Conservation (phyloP, 768 basidiomycete species). For the Lepiota brunneoincarnata region DNA sequence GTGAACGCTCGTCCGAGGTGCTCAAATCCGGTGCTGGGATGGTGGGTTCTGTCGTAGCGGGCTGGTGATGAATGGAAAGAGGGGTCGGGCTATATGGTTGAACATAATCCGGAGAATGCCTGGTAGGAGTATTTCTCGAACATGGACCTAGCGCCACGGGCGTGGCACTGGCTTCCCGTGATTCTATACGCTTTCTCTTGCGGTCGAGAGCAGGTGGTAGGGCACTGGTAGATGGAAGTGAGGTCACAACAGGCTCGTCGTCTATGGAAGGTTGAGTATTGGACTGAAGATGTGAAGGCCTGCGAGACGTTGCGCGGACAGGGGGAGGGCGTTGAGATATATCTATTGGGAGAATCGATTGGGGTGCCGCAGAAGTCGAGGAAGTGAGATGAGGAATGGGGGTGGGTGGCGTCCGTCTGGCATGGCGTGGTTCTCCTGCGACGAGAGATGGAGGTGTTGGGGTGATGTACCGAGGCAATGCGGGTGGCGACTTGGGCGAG, state of each 20-base stretch:
- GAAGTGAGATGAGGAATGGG: too few relatives aligned
- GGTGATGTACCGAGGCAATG: background rate
- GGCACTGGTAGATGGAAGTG: background rate
- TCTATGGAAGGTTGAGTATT: background rate
- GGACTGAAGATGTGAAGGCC: background rate
- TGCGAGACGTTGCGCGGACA: too few relatives aligned
- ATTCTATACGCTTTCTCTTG: conserved; percentile 1
- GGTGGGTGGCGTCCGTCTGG: background rate
- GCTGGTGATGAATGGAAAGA: background rate
- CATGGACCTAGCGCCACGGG: too few relatives aligned
- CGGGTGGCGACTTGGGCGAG: conserved; percentile 6
- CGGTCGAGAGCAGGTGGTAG: background rate
- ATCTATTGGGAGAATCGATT: background rate
- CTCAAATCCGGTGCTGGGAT: background rate
- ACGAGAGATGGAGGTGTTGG: background rate
- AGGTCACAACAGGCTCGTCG: background rate
- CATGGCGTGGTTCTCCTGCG: background rate
- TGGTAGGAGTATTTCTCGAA: too few relatives aligned
- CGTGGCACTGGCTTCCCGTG: background rate
- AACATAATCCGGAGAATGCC: background rate
- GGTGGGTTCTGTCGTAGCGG: background rate
- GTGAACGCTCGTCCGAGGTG: background rate
- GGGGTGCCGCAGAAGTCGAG: background rate
- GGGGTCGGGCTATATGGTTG: background rate
- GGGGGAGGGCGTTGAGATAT: background rate